Conservation (phyloP, 768 basidiomycete genomes). For the Tylopilus balloui region DNA sequence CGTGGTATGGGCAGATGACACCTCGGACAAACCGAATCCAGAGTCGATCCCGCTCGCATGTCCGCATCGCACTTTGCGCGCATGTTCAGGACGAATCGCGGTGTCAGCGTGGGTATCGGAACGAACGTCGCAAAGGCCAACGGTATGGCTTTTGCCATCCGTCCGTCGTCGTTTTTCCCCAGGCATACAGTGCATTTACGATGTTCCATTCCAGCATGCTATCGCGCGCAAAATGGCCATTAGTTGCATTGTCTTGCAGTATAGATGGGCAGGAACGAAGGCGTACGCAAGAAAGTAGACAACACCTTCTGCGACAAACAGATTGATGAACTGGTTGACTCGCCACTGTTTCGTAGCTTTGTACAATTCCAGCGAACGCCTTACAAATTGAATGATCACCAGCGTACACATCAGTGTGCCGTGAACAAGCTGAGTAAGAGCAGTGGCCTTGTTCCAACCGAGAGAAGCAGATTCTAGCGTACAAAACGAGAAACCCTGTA, state of each 20-base stretch:
- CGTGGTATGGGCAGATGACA: background rate
- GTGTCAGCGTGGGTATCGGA: background rate
- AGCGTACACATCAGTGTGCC: background rate
- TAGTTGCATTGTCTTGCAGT: background rate
- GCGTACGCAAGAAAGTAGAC: conserved; percentile 11
- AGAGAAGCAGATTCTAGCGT: background rate
- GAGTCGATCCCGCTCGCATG: background rate
- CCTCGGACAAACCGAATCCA: conserved; percentile 5
- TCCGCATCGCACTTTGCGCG: background rate
- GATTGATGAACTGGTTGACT: conserved; percentile 5
- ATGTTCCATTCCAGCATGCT: background rate
- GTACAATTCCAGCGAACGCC: conserved; percentile 2
- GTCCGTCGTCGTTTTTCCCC: background rate
- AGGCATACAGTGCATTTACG: background rate
- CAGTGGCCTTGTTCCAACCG: background rate
- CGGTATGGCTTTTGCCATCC: background rate
- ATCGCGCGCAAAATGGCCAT: background rate
- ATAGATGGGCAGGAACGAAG: background rate
- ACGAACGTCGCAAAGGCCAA: background rate
- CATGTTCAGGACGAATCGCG: conserved; percentile 6
- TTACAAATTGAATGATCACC: background rate
- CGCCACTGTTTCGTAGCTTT: background rate
- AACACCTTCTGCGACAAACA: conserved; percentile 5
- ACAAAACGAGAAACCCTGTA: background rate
- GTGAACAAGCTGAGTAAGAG: background rate